Base-by-base conservation (phyloP, 129 eudicot species). In the Ambrosia artemisiifolia region DNA sequence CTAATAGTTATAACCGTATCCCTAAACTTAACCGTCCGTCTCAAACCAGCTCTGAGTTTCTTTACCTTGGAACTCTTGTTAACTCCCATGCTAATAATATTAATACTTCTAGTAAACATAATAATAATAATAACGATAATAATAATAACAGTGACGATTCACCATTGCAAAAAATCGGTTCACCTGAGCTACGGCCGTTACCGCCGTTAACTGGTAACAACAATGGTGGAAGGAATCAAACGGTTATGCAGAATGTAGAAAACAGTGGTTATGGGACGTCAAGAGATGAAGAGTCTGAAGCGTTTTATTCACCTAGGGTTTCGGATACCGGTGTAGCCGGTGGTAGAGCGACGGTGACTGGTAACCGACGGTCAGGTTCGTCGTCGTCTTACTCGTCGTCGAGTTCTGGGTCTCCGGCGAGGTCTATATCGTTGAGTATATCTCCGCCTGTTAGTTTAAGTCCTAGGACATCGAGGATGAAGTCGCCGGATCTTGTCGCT, bases 141-240 rank as follows among this genome's bases (percentile, higher is more conserved):
- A 69, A 53, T 19, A 43, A 35, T 2, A 49, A 30, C 18, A 59
- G 53, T 28, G 63, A 36, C 0, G 60, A 63, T 49, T 13, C 88
- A 3, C 6, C 17, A 8, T 18, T 71, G 20, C 69, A 81, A 11
- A 87, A 90, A 72, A 8, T 83, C 62, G 95, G 84, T 20, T 91
- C 97, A 49, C 97, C 97, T 77, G 97, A 88, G 88, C 95, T 91
- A 75, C 91, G 86, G 6, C 97, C 97, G 7, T 55, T 91, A 53
- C 97, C 97, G 59, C 95, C 90, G 62, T 67, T 91, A 9, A 77
- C 17, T 12, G 79, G 83, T 43, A 49, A 55, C n/a, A 59, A 75
- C 9, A 10, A 0, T 7, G 44, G 44, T 9, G 80, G 70, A 3
- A 71, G 53, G 3, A 12, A 53, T 32, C 79, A 83, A 12, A 80